Evolutionary conservation across 805 yeast genomes (phyloP).

Genomic region (Phaffomyces antillensis): DNA sequence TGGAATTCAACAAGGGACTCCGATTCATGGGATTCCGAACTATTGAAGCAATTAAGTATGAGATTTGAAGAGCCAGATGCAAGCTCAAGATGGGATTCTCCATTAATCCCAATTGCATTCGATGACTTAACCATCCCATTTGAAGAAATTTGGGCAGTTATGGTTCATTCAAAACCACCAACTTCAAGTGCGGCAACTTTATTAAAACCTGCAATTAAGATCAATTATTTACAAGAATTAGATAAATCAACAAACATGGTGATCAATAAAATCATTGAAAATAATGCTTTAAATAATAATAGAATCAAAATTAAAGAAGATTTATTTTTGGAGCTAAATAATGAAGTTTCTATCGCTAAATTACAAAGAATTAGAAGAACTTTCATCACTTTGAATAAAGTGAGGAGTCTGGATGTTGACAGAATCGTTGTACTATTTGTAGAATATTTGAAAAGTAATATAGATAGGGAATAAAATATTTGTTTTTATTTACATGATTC

Average conservation of each 20-base stretch:
- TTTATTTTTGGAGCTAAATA: slow-evolving; percentile 51
- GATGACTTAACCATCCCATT: slow-evolving; percentile 51
- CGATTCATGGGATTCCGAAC: slow-evolving; percentile 55
- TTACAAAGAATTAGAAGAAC: slow-evolving; percentile 79
- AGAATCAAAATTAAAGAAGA: slow-evolving; percentile 35
- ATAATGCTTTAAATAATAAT: slow-evolving; percentile 43
- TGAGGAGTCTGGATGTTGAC: slow-evolving; percentile 64
- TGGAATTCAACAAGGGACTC: slow-evolving; percentile 43
- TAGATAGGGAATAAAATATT: slow-evolving; percentile 23
- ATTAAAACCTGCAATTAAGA: slow-evolving; percentile 70
- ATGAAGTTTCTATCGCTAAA: slow-evolving; percentile 60
- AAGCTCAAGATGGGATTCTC: slow-evolving; percentile 88
- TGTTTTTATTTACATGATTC: too few relatives aligned
- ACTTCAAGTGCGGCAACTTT: slow-evolving; percentile 83
- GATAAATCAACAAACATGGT: slow-evolving; percentile 67
- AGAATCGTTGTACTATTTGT: slow-evolving; percentile 69
- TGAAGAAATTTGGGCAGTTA: slow-evolving; percentile 58
- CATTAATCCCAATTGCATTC: slow-evolving; percentile 61
- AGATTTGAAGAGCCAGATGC: slow-evolving; percentile 92
- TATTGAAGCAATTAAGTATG: slow-evolving; percentile 65
- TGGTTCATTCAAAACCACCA: slow-evolving; percentile 47
- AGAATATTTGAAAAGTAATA: slow-evolving; percentile 64
- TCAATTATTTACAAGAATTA: slow-evolving; percentile 69
- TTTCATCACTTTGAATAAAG: slow-evolving; percentile 71
- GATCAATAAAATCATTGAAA: slow-evolving; percentile 52